phyloP scores from a whole-genome alignment of 768 basidiomycete species.

The Suillus subalutaceus region DNA sequence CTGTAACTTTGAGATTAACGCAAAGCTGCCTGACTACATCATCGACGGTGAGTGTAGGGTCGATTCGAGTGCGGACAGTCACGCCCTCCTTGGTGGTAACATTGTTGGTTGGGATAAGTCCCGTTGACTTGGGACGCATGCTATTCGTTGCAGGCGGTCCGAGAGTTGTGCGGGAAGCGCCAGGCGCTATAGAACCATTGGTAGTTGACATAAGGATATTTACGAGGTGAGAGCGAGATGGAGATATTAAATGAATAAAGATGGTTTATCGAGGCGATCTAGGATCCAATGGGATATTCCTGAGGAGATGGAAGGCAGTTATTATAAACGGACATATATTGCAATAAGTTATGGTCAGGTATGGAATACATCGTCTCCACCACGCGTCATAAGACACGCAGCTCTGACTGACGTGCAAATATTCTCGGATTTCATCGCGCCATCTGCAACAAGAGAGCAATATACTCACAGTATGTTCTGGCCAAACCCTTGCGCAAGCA shows the following conservation, averaged over 20 bases:
- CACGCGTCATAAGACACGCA: slow-evolving; percentile 26
- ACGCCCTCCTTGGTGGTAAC: slow-evolving; percentile 77
- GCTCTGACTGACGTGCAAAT: slow-evolving; percentile 71
- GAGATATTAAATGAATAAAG: slow-evolving; percentile 9
- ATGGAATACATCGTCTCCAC: slow-evolving; percentile 46
- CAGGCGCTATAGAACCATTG: slow-evolving; percentile 34
- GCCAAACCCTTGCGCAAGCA: background rate
- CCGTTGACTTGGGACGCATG: slow-evolving; percentile 42
- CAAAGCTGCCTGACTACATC: slow-evolving; percentile 87
- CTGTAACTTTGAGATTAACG: slow-evolving; percentile 76
- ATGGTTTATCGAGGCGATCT: background rate
- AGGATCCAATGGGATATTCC: background rate
- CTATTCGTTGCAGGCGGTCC: slow-evolving; percentile 36
- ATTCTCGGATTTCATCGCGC: slow-evolving; percentile 47
- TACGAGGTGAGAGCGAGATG: slow-evolving; percentile 33
- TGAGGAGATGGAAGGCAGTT: slow-evolving; percentile 1
- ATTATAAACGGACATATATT: background rate
- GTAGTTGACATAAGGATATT: slow-evolving; percentile 33
- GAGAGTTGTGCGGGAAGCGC: slow-evolving; percentile 31
- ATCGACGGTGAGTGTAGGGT: slow-evolving; percentile 79
- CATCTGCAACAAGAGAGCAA: background rate
- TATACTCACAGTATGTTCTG: background rate
- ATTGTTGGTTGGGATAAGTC: slow-evolving; percentile 80
- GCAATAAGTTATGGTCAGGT: slow-evolving; percentile 38
- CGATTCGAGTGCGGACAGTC: slow-evolving; percentile 82